Conservation (phyloP, 2,329 filamentous ascomycete genomes). For the Sporothrix sp. region DNA sequence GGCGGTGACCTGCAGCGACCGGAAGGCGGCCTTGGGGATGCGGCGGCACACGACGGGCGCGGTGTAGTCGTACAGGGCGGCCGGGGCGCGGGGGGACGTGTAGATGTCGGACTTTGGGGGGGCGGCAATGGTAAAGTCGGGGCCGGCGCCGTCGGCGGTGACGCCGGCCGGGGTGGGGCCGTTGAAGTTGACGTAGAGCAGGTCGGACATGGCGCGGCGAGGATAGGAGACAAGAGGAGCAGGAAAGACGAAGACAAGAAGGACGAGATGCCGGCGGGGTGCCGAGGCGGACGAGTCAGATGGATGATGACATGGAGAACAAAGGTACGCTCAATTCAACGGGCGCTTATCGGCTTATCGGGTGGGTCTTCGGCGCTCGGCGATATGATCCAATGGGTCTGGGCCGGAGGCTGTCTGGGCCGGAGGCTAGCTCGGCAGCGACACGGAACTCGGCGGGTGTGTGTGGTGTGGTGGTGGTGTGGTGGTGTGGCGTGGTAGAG, state of each 20-base stretch:
- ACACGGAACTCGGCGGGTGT: not conserved
- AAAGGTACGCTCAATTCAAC: not conserved
- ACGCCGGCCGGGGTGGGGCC: not conserved
- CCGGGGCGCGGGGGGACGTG: constrained; percentile 8
- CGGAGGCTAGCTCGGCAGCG: no score
- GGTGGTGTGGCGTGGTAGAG: not conserved
- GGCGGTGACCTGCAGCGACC: constrained; percentile 10
- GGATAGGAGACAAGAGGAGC: not conserved
- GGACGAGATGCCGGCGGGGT: not conserved
- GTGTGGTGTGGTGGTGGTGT: no score
- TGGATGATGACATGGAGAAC: no score
- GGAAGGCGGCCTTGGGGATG: constrained; percentile 6
- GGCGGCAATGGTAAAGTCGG: constrained; percentile 5
- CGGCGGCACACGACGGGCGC: constrained; percentile 11
- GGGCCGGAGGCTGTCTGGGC: no score
- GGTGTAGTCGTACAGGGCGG: constrained; percentile 8
- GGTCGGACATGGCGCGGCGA: not conserved
- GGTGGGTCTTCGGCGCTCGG: not conserved
- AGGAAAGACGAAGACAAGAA: not conserved
- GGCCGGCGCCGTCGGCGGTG: constrained; percentile 4
- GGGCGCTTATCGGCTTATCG: no score
- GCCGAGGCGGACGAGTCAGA: not conserved
- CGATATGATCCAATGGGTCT: not conserved
- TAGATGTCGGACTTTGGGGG: constrained; percentile 17
- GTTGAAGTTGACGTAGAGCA: constrained; percentile 5